Evolutionary conservation across 1,139 yeast genomes (phyloP).

Genomic region (Chernovozyma sophiae-reginae): DNA sequence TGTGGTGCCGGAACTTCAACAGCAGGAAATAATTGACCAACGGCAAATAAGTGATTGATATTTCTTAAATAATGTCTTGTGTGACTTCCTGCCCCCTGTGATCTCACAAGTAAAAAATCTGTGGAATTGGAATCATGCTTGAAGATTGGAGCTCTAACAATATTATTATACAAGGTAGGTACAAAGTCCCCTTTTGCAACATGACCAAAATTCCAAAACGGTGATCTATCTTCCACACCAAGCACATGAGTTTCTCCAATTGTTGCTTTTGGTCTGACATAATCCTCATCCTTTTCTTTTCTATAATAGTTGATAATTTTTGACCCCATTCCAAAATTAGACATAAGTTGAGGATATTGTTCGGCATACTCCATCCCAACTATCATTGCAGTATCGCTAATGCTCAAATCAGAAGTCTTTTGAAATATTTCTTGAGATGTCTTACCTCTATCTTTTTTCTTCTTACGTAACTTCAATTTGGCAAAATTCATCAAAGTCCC

Average conservation of each 20-base stretch:
- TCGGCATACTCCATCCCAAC: constrained; percentile 87
- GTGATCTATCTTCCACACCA: constrained; percentile 92
- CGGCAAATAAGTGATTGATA: constrained; percentile 72
- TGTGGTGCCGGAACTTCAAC: constrained; percentile 97
- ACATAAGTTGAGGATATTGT: constrained; percentile 77
- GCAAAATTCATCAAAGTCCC: constrained; percentile 75
- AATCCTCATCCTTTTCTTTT: constrained; percentile 76
- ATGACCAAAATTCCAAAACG: constrained; percentile 98
- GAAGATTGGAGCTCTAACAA: constrained; percentile 90
- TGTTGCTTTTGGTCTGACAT: constrained; percentile 79
- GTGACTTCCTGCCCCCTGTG: constrained; percentile 74
- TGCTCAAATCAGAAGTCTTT: constrained; percentile 69
- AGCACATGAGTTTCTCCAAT: constrained; percentile 95
- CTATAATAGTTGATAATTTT: constrained; percentile 91
- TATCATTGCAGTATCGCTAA: constrained; percentile 77
- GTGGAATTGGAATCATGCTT: constrained; percentile 76
- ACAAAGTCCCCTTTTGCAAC: constrained; percentile 94
- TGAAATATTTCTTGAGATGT: constrained; percentile 70
- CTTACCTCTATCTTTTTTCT: constrained; percentile 86
- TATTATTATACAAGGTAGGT: constrained; percentile 87
- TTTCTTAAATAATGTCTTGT: constrained; percentile 52
- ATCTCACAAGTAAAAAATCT: constrained; percentile 76
- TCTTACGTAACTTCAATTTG: constrained; percentile 73
- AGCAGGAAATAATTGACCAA: constrained; percentile 92
- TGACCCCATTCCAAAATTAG: constrained; percentile 95